Base-by-base conservation (phyloP, 352 stramenopile genomes). In the Phytophthora lateralis region DNA sequence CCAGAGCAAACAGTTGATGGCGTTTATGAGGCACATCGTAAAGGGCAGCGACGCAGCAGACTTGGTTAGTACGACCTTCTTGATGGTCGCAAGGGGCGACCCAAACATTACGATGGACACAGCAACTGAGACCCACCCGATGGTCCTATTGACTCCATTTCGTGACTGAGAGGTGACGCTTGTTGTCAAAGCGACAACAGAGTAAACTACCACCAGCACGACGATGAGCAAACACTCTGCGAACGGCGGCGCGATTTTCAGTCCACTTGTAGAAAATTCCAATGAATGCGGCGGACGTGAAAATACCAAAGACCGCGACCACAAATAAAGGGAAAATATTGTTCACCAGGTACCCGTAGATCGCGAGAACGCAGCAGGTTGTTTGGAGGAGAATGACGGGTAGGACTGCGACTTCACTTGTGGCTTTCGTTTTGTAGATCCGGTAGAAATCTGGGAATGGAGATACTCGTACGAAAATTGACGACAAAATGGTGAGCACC, bases 1-100 rank as follows among this genome's bases (percentile, higher is more conserved):
- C 75, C 75, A 84, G 0, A 81, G 51, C 11, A 46, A 41, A 15
- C 75, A 77, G 59, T 81, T 81, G 30, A 66, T 21, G 14, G 56
- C 37, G 20, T 67, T 69, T 0, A 65, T 68, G n/a, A 70, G 6
- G 24, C 75, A 62, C 75, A 81, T 81, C 2, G 45, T 47, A 34
- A 84, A 55, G 18, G 59, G 61, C 49, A 84, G 67, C 12, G 63
- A 84, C 12, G 51, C 63, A 15, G 69, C 62, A 7, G 48, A 77
- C 34, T 73, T 75, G 58, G 32, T 69, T 11, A 10, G 26, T 44
- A 84, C 21, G 20, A 81, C 75, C 24, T 69, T 62, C 20, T 52
- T 62, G 49, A 84, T 66, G 2, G 56, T 72, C 15, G 57, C 63
- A 4, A 84, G 69, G 9, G 74, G 74, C 5, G 74, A 73, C 18